Conservation (phyloP, 2,329 filamentous ascomycete species). For the Sarocladium brachiariae region DNA sequence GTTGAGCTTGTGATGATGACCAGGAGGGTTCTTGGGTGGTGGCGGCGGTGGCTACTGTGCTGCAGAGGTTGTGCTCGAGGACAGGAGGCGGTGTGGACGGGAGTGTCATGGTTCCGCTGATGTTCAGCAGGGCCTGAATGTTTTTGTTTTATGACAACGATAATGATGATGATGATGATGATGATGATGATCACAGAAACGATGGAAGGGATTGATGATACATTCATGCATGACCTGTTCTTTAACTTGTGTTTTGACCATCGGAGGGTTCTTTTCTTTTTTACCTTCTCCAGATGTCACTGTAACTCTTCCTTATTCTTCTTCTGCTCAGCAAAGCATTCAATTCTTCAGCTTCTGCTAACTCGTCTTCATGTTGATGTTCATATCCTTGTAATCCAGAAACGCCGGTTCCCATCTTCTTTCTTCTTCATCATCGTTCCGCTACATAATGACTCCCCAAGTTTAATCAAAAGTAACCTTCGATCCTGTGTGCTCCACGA, state of each 20-base stretch:
- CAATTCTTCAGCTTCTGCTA: slow-evolving; percentile 4
- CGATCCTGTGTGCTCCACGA: slow-evolving; percentile 71
- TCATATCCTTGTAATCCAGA: too few relatives aligned
- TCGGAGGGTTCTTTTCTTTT: slow-evolving; percentile 15
- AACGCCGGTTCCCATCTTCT: too few relatives aligned
- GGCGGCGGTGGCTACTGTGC: slow-evolving; percentile 15
- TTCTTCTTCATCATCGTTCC: too few relatives aligned
- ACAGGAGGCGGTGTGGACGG: slow-evolving; percentile 44
- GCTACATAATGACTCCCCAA: too few relatives aligned
- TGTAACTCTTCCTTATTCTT: too few relatives aligned
- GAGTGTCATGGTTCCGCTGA: slow-evolving; percentile 50
- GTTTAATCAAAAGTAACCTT: slow-evolving; percentile 70
- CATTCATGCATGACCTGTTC: slow-evolving; percentile 16
- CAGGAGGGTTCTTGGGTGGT: slow-evolving; percentile 21
- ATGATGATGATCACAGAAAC: too few relatives aligned
- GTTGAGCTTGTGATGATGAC: slow-evolving; percentile 24
- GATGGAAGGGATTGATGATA: too few relatives aligned
- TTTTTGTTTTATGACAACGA: too few relatives aligned
- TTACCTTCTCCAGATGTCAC: too few relatives aligned
- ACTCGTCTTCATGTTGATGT: too few relatives aligned
- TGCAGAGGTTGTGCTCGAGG: slow-evolving; percentile 29
- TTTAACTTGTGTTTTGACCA: slow-evolving; percentile 11
- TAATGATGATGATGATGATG: too few relatives aligned
- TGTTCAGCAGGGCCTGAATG: slow-evolving; percentile 41
- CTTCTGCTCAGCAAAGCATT: too few relatives aligned